Evolutionary conservation across 2,329 filamentous ascomycete species (phyloP), one percentile per base, ranked within the genome.

Genomic region (Aureobasidium sp.): DNA sequence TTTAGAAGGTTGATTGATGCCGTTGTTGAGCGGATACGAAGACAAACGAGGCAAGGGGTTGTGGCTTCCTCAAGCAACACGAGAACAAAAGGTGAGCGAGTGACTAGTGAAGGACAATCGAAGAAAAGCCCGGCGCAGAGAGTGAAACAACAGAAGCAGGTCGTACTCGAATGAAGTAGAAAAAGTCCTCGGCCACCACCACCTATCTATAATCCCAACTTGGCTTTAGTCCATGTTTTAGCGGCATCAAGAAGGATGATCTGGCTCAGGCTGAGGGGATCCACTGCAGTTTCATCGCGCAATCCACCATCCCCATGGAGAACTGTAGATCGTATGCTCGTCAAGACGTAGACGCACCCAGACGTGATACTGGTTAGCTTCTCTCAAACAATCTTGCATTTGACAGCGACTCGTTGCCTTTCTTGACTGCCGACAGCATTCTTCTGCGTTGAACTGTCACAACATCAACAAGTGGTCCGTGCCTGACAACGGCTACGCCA

Each of bases 211-310:
- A 45, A 57, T 39, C 55, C 55, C 36, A 58, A 44, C 55, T 48
- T 45, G 29, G 45, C 15, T 34, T 57, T 57, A 58, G 55, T 48
- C 22, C 55, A 58, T 48, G 20, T 48, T 39, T 29, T 58, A 58
- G 55, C 55, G 55, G 55, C 55, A 27, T 29, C 42, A 36, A 39
- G 29, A 20, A 36, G 20, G 41, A 17, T 48, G 55, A 48, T 47
- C 42, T 58, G 55, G 55, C 29, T 58, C 55, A 47, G n/a, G 7
- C 17, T 57, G 53, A 56, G 52, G 53, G 52, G 53, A 58, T 47
- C 55, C 42, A 48, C 42, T 58, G 55, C 55, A 58, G 41, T 47
- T 58, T 58, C 55, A 58, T 58, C 55, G 53, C 55, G 55, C 55
- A 58, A 39, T 58, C 12, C 25, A 47, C 22, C 25, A 36, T 34